Percentiles rank a stretch among this genome's conserved stretches.
These are phyloP conservation scores for Acanthamoeba castellanii DNA, from an alignment of 208 protist genomes.

Conservation along the genomic window DNA sequence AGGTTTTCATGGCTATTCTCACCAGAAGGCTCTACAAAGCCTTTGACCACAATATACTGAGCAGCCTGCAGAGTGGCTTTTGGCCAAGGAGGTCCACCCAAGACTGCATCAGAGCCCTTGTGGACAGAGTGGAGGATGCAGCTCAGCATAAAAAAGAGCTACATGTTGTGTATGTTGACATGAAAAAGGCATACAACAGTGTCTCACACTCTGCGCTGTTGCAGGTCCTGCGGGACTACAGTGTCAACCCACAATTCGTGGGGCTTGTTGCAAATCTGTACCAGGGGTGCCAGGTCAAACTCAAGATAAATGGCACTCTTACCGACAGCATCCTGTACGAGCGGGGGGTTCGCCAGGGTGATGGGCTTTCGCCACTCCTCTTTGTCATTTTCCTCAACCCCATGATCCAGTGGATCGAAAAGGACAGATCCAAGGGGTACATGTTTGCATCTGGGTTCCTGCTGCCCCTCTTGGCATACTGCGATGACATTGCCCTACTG, in stretches of 20 bases:
- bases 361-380: not conserved
- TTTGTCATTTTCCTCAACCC: not conserved
- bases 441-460: not conserved
- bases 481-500: not conserved
- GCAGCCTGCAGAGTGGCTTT: not conserved
- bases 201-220: not conserved
- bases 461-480: not conserved
- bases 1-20: not conserved
- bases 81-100: not conserved
- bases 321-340: no score
- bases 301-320: no score
- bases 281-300: no score
- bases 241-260: no score
- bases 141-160: not conserved
- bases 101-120: not conserved
- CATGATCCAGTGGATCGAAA: not conserved
- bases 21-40: not conserved
- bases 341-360: not conserved
- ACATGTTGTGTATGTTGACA: not conserved
- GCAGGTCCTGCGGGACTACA: not conserved
- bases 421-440: not conserved
- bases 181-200: not conserved
- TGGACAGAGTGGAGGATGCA: not conserved
- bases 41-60: not conserved
- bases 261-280: no score